phyloP scores from a whole-genome alignment of 331 rosid genomes.

The Dryas integrifolia region DNA sequence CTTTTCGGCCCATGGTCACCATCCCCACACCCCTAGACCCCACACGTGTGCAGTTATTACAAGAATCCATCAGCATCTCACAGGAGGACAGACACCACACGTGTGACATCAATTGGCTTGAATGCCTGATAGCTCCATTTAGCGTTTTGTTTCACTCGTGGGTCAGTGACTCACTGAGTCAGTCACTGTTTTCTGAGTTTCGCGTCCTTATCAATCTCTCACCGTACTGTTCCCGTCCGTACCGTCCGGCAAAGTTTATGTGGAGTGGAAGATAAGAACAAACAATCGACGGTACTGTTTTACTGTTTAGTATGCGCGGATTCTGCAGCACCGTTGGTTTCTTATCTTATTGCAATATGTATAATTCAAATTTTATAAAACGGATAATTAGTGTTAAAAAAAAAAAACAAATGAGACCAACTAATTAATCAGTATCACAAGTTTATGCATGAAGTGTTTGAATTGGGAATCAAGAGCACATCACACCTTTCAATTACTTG shows the following conservation, averaged over 20 bases:
- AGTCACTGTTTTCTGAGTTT: not conserved
- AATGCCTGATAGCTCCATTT: conserved; percentile 1
- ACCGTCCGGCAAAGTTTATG: not conserved
- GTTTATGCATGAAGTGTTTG: no score
- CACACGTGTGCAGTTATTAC: conserved; percentile 24
- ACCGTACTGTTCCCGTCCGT: not conserved
- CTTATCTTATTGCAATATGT: not conserved
- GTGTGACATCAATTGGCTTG: conserved; percentile 30
- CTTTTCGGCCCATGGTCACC: conserved; percentile 5
- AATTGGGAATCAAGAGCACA: no score
- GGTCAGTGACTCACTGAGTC: not conserved
- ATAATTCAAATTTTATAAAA: no score
- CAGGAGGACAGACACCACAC: conserved; percentile 31
- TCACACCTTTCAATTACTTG: no score
- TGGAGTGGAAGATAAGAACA: not conserved
- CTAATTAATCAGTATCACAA: no score
- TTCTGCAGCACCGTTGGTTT: not conserved
- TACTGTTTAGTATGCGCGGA: no score
- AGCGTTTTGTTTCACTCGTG: no score
- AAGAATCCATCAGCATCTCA: conserved; percentile 4
- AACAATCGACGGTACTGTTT: not conserved
- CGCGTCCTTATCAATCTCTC: not conserved
- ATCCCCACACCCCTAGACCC: conserved; percentile 15
- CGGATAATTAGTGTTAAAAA: no score
- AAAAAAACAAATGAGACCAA: no score